Conservation (phyloP, 305 asterid species). For the Fraxinus sp. region DNA sequence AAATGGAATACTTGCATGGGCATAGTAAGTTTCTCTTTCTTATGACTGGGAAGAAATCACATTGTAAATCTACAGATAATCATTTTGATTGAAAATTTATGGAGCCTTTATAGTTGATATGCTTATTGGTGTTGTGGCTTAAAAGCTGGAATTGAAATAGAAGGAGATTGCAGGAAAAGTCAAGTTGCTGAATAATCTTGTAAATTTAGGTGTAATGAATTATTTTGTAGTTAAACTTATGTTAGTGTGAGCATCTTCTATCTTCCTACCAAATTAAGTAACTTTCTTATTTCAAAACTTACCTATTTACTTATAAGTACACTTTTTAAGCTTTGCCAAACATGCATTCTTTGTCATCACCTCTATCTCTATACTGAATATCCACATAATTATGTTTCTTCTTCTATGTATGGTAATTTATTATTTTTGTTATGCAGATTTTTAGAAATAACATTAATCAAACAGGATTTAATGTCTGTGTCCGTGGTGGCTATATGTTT, state of each 20-base stretch:
- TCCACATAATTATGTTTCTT: no score
- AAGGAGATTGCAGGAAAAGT: not conserved
- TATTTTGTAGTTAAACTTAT: no score
- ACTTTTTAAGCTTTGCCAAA: no score
- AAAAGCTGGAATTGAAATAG: not conserved
- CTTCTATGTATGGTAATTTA: not conserved
- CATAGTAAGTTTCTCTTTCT: constrained; percentile 44
- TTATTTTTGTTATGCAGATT: not conserved
- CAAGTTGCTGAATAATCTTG: not conserved
- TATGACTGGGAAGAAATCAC: constrained; percentile 45
- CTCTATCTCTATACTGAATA: no score
- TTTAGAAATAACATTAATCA: not conserved
- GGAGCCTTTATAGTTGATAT: not conserved
- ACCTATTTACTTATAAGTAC: no score
- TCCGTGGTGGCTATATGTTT: constrained; percentile 12
- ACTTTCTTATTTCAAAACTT: no score
- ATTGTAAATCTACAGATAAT: constrained; percentile 44
- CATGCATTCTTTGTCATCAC: no score
- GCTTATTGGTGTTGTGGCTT: not conserved
- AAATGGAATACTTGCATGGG: constrained; percentile 41
- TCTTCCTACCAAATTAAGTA: no score
- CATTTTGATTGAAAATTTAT: not conserved
- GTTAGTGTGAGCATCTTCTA: no score
- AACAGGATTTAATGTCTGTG: constrained; percentile 2
- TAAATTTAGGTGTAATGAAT: not conserved